Evolutionary conservation across 192 early-diverging fungal species (phyloP).

Genomic region (Coemansia javaensis): DNA sequence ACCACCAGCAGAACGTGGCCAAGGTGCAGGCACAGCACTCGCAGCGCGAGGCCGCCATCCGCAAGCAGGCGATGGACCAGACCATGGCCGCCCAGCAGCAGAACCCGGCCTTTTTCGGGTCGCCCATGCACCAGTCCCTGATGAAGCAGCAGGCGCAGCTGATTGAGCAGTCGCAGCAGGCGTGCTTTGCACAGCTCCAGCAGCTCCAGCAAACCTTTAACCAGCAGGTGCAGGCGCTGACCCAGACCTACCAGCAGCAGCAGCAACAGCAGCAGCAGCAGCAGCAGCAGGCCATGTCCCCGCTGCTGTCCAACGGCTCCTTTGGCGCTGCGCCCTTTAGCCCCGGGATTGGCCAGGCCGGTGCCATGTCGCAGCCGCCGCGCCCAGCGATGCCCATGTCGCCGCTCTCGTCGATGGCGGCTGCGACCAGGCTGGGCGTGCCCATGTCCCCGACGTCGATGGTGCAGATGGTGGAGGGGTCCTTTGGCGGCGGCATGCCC

Average conservation of each 20-base stretch:
- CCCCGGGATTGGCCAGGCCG: conserved; percentile 14
- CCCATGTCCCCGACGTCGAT: conserved; percentile 12
- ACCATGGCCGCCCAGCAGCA: conserved; percentile 28
- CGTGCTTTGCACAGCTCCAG: conserved; percentile 20
- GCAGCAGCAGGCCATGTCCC: conserved; percentile 15
- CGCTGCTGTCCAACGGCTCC: background rate
- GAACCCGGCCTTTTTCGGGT: conserved; percentile 31
- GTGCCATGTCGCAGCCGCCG: too few species aligned
- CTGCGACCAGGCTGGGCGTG: conserved; percentile 6
- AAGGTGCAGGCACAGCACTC: conserved; percentile 32
- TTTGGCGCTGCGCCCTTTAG: conserved; percentile 9
- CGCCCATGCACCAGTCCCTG: conserved; percentile 27
- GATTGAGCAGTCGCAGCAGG: conserved; percentile 33
- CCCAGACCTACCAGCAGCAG: conserved; percentile 27
- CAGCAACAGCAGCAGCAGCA: conserved; percentile 16
- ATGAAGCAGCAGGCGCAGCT: conserved; percentile 42
- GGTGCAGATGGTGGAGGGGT: conserved; percentile 1
- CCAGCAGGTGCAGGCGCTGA: conserved; percentile 29
- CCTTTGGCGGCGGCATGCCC: conserved; percentile 11
- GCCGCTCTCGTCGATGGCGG: conserved; percentile 3
- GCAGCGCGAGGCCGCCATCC: conserved; percentile 25
- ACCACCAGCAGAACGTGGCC: conserved; percentile 32
- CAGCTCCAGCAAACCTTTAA: conserved; percentile 29
- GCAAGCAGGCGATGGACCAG: conserved; percentile 28
- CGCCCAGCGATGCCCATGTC: conserved; percentile 7